Conservation (phyloP, 306 rosid species). For the Neltuma alba region DNA sequence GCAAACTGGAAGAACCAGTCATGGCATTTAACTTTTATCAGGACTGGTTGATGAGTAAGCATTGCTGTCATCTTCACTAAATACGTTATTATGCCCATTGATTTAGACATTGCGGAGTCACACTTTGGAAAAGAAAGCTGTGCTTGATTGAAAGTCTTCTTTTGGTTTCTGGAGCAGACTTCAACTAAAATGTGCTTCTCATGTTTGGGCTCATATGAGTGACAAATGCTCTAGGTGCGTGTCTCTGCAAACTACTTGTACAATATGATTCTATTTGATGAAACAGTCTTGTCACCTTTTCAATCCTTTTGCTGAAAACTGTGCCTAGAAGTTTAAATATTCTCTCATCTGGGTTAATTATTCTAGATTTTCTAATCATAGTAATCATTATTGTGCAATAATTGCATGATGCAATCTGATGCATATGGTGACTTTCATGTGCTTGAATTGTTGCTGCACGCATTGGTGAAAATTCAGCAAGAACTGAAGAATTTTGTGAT, state of each 20-base stretch:
- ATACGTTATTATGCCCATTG: neutral
- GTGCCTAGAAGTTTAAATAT: slow-evolving; percentile 1
- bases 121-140: slow-evolving; percentile 32
- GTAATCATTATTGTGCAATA: neutral
- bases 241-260: neutral
- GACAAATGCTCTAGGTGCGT: slow-evolving; percentile 36
- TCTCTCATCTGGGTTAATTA: neutral
- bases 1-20: slow-evolving; percentile 58
- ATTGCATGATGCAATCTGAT: neutral
- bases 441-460: neutral
- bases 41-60: slow-evolving; percentile 52
- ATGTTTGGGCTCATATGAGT: slow-evolving; percentile 16
- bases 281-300: slow-evolving; percentile 18
- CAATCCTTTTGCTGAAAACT: slow-evolving; percentile 10
- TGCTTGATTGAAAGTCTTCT: slow-evolving; percentile 27
- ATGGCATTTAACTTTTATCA: slow-evolving; percentile 63
- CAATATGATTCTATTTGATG: slow-evolving; percentile 16
- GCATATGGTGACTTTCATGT: neutral
- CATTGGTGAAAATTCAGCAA: neutral
- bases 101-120: slow-evolving; percentile 18
- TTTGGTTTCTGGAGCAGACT: slow-evolving; percentile 18
- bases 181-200: slow-evolving; percentile 23
- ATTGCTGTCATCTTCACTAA: slow-evolving; percentile 23
- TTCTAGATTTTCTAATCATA: slow-evolving; percentile 3
- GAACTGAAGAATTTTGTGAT: neutral